phyloP scores from a whole-genome alignment of 257 asterid genomes.

The Haberlea rhodopensis region DNA sequence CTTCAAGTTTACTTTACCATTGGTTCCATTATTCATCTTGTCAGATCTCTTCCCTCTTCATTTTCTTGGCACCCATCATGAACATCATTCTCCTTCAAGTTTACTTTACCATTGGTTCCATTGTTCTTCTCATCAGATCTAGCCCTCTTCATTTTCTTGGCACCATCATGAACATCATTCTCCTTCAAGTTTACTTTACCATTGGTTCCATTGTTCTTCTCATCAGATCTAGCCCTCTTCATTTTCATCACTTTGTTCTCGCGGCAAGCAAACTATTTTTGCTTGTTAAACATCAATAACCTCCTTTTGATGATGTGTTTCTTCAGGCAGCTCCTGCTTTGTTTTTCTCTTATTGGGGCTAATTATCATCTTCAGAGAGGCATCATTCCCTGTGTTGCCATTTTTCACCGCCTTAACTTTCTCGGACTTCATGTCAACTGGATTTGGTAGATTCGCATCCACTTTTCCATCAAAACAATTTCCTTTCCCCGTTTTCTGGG shows the following conservation, averaged over 20 bases:
- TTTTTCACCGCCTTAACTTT: slow-evolving; percentile 32
- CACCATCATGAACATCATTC: no score
- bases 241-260: slow-evolving; percentile 30
- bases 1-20: no score
- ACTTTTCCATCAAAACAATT: slow-evolving; percentile 43
- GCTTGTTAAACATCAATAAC: slow-evolving; percentile 14
- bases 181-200: no score
- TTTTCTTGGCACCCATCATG: no score
- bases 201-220: no score
- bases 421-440: slow-evolving; percentile 31
- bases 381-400: slow-evolving; percentile 8
- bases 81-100: no score
- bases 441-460: slow-evolving; percentile 34
- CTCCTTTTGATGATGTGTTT: neutral
- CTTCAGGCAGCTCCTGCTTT: slow-evolving; percentile 21
- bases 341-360: slow-evolving; percentile 23
- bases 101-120: no score
- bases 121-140: no score
- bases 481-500: slow-evolving; percentile 57
- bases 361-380: neutral
- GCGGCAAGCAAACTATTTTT: slow-evolving; percentile 17
- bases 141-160: no score
- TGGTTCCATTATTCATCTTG: no score
- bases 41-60: no score
- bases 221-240: no score